These are phyloP conservation scores for Candida methanosorbosa DNA, from an alignment of 805 yeast genomes.

Conservation along the genomic window DNA sequence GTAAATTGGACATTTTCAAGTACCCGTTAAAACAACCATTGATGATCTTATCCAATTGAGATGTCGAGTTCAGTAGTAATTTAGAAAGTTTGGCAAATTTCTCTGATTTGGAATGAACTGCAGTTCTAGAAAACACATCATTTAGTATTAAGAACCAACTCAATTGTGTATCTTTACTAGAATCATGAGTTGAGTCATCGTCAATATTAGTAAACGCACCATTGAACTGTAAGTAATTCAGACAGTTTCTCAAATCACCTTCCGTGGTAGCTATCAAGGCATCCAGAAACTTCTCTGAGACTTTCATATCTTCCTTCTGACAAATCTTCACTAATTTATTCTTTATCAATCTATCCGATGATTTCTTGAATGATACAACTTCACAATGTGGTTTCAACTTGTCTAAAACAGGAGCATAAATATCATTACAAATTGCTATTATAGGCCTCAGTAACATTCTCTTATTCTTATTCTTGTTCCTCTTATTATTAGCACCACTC, in stretches of 20 bases:
- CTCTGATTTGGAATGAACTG: constrained; percentile 34
- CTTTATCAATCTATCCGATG: constrained; percentile 37
- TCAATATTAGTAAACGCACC: constrained; percentile 12
- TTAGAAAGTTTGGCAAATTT: constrained; percentile 41
- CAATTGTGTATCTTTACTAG: constrained; percentile 48
- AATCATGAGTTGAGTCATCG: constrained; percentile 11
- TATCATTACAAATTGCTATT: constrained; percentile 86
- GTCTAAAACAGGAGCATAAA: constrained; percentile 68
- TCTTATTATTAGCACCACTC: constrained; percentile 11
- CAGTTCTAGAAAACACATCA: constrained; percentile 46
- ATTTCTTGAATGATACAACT: constrained; percentile 54
- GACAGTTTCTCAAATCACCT: constrained; percentile 79
- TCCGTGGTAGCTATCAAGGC: constrained; percentile 65
- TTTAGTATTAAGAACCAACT: constrained; percentile 65
- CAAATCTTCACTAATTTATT: constrained; percentile 45
- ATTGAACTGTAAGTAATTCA: constrained; percentile 73
- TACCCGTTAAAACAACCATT: constrained; percentile 66
- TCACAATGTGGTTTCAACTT: constrained; percentile 69
- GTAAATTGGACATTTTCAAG: constrained; percentile 54
- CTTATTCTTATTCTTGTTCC: constrained; percentile 13
- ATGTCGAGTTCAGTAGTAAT: constrained; percentile 36
- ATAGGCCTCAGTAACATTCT: constrained; percentile 68
- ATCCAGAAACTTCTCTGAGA: constrained; percentile 44
- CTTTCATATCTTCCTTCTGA: constrained; percentile 35
- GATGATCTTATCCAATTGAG: constrained; percentile 53